A percentile compares a stretch with the other conserved stretches of the same genome.
phyloP scores from a whole-genome alignment of 2,329 filamentous ascomycete genomes.

The Monilinia aucupariae region DNA sequence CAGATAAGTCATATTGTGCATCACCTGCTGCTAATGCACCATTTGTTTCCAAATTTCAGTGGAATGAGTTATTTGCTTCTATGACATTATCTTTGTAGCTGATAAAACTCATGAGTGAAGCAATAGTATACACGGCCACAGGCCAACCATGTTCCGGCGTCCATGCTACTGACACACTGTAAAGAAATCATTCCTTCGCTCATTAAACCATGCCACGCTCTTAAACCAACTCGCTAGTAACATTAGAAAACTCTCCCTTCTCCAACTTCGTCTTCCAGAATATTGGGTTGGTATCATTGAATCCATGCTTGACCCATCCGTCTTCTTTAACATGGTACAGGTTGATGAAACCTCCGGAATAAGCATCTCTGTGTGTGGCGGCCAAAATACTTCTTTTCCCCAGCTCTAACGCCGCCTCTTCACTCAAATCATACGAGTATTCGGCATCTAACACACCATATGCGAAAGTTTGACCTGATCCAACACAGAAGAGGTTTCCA shows the following conservation, averaged over 20 bases:
- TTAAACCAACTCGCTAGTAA: conserved; percentile 35
- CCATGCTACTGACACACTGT: conserved; percentile 33
- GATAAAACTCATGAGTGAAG: conserved; percentile 31
- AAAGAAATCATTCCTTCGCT: conserved; percentile 25
- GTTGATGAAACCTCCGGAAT: conserved; percentile 97
- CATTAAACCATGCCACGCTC: conserved; percentile 16
- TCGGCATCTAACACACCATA: conserved; percentile 96
- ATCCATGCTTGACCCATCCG: conserved; percentile 98
- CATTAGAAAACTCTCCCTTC: conserved; percentile 82
- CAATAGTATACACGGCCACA: conserved; percentile 32
- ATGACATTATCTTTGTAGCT: conserved; percentile 22
- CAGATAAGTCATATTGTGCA: too few relatives aligned
- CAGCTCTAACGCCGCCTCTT: conserved; percentile 84
- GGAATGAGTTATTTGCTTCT: background rate
- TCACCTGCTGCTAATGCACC: background rate
- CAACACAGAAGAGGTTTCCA: conserved; percentile 97
- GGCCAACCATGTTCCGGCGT: conserved; percentile 24
- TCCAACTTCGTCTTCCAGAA: conserved; percentile 99
- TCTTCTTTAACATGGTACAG: conserved; percentile 98
- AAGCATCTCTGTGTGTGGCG: conserved; percentile 96
- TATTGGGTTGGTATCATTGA: conserved; percentile 96
- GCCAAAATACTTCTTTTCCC: conserved; percentile 90
- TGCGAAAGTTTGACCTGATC: conserved; percentile 95
- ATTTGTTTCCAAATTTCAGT: background rate
- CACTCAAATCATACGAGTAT: conserved; percentile 83